Evolutionary conservation across 2,329 filamentous ascomycete species (phyloP).

Genomic region (Acrocalymma vagum): DNA sequence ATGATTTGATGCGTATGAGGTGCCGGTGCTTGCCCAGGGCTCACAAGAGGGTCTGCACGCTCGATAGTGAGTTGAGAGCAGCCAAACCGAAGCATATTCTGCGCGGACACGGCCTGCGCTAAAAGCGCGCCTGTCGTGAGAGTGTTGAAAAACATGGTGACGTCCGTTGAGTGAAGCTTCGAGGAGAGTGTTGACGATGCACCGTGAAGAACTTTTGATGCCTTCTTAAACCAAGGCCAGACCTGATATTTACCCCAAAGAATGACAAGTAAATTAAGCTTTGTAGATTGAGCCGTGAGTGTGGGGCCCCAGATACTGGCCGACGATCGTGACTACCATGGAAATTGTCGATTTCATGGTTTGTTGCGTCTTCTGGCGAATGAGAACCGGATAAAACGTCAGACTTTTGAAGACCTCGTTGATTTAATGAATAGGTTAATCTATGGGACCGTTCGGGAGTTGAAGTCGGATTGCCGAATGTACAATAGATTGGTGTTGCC

Average conservation of each 20-base stretch:
- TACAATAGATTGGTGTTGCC: conserved; percentile 16
- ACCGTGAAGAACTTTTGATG: conserved; percentile 1
- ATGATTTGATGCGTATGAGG: conserved; percentile 43
- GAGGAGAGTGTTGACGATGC: conserved; percentile 11
- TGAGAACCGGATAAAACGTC: conserved; percentile 13
- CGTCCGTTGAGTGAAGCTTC: conserved; percentile 4
- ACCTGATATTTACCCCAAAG: too few species aligned
- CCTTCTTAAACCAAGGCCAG: conserved; percentile 17
- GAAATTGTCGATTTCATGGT: conserved; percentile 14
- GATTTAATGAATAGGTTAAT: conserved; percentile 26
- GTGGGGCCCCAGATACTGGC: conserved; percentile 13
- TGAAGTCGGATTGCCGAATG: conserved; percentile 27
- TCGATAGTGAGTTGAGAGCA: conserved; percentile 53
- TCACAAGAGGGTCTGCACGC: conserved; percentile 60
- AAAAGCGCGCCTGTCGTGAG: conserved; percentile 28
- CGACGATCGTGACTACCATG: conserved; percentile 9
- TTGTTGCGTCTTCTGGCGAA: conserved; percentile 7
- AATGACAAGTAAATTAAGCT: conserved; percentile 1
- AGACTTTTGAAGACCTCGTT: conserved; percentile 5
- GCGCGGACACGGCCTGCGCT: conserved; percentile 32
- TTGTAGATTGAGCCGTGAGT: conserved; percentile 2
- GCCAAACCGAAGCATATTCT: conserved; percentile 45
- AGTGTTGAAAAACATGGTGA: conserved; percentile 33
- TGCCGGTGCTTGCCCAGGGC: conserved; percentile 31
- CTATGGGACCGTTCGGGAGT: conserved; percentile 22